These are phyloP conservation scores for Jatropha podagrica DNA, from an alignment of 441 rosid species.

Conservation along the genomic window DNA sequence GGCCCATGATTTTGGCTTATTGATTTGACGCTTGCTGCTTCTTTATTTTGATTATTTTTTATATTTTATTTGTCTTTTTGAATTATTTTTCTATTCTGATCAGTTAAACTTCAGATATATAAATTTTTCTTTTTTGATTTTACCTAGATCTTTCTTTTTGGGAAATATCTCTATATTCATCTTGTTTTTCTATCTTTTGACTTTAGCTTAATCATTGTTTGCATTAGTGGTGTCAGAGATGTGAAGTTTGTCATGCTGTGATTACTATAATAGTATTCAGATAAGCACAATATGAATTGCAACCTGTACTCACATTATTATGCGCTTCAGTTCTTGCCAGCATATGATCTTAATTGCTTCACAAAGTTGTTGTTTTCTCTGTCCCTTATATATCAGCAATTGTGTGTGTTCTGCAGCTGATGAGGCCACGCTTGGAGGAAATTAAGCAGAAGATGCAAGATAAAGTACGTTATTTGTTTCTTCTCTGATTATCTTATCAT, in stretches of 20 bases:
- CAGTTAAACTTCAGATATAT: not conserved
- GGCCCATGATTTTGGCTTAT: not conserved
- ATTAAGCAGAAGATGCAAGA: conserved; percentile 50
- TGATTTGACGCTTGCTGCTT: not conserved
- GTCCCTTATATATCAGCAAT: not conserved
- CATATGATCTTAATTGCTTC: not conserved
- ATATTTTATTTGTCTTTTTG: not conserved
- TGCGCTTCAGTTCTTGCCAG: not conserved
- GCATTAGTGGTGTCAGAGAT: not conserved
- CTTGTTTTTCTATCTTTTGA: not conserved
- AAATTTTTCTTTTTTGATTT: not conserved
- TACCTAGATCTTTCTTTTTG: not conserved
- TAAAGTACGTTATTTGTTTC: conserved; percentile 38
- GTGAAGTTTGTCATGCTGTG: not conserved
- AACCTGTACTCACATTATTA: not conserved
- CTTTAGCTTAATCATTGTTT: not conserved
- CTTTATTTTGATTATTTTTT: not conserved
- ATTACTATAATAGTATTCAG: not conserved
- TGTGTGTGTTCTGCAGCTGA: conserved; percentile 49
- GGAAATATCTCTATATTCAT: not conserved
- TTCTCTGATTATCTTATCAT: conserved; percentile 12
- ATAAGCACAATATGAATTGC: conserved; percentile 1
- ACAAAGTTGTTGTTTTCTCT: not conserved
- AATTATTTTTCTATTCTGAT: not conserved
- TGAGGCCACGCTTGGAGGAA: conserved; percentile 65